A percentile compares a stretch with the other conserved stretches of the same genome.
phyloP scores from a whole-genome alignment of 1,139 yeast genomes.

The Candida sp. region DNA sequence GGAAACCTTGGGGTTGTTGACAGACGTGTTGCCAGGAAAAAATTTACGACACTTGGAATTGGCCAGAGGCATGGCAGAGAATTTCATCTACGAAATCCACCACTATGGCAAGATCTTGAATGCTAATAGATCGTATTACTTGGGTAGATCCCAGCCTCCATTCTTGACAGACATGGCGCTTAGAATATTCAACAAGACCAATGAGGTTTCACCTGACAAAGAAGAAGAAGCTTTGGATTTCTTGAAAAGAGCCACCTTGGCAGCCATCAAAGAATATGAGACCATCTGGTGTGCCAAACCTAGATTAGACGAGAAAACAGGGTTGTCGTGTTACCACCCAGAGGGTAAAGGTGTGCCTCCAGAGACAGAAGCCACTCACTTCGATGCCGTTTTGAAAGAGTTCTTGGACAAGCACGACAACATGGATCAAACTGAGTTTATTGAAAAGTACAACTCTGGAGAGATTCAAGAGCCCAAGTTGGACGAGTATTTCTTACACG shows the following conservation, averaged over 20 bases:
- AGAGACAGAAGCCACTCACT: slow-evolving; percentile 94
- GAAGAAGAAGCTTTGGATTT: slow-evolving; percentile 54
- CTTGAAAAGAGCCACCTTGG: slow-evolving; percentile 63
- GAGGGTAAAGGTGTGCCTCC: slow-evolving; percentile 94
- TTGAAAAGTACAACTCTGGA: slow-evolving; percentile 69
- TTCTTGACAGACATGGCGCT: slow-evolving; percentile 93
- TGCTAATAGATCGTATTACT: slow-evolving; percentile 92
- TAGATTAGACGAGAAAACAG: slow-evolving; percentile 74
- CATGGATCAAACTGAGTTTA: slow-evolving; percentile 70
- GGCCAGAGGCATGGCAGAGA: slow-evolving; percentile 92
- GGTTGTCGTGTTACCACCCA: slow-evolving; percentile 91
- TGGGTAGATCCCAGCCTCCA: slow-evolving; percentile 98
- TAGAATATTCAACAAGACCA: slow-evolving; percentile 65
- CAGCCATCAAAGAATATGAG: slow-evolving; percentile 88
- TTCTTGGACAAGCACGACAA: slow-evolving; percentile 63
- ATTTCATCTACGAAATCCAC: slow-evolving; percentile 87
- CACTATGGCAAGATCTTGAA: slow-evolving; percentile 93
- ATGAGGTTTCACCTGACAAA: slow-evolving; percentile 41
- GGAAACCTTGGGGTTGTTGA: slow-evolving; percentile 83
- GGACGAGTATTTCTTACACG: slow-evolving; percentile 90
- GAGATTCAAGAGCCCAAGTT: slow-evolving; percentile 73
- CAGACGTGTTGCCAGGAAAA: slow-evolving; percentile 59
- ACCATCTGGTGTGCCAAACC: slow-evolving; percentile 83
- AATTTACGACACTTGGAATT: slow-evolving; percentile 44
- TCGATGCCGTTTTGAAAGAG: slow-evolving; percentile 71